These are phyloP conservation scores for Starmerella roubikii DNA, from an alignment of 805 yeast species.

Conservation along the genomic window DNA sequence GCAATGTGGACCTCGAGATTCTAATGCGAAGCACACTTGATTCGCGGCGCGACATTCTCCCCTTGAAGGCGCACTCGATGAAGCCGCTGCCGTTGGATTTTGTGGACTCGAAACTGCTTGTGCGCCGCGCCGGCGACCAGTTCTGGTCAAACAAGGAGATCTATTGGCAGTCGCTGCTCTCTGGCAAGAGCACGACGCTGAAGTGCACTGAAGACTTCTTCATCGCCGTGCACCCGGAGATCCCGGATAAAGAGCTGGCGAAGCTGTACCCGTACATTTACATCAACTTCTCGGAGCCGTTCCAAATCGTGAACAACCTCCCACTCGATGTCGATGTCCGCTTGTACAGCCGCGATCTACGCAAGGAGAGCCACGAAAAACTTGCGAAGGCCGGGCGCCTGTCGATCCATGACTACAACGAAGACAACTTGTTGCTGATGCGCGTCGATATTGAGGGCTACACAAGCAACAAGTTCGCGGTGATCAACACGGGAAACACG, in stretches of 20 bases:
- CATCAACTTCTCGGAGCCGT: conserved; percentile 66
- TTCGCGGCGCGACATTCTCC: conserved; percentile 26
- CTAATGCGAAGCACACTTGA: conserved; percentile 22
- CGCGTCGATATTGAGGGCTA: conserved; percentile 51
- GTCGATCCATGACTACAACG: conserved; percentile 66
- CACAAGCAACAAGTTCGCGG: conserved; percentile 55
- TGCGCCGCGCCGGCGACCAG: conserved; percentile 51
- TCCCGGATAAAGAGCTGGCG: conserved; percentile 51
- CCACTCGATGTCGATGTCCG: conserved; percentile 71
- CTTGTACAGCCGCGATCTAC: conserved; percentile 60
- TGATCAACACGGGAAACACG: conserved; percentile 32
- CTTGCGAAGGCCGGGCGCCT: conserved; percentile 54
- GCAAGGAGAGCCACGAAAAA: conserved; percentile 50
- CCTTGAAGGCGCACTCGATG: conserved; percentile 41
- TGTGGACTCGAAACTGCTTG: conserved; percentile 41
- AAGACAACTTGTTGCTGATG: conserved; percentile 55
- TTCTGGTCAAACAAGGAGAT: conserved; percentile 55
- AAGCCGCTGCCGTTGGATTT: conserved; percentile 62
- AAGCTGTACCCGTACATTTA: conserved; percentile 74
- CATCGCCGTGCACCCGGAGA: conserved; percentile 18
- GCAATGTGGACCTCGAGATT: conserved; percentile 41
- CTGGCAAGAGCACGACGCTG: conserved; percentile 34
- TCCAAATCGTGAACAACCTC: conserved; percentile 68
- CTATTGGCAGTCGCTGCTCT: conserved; percentile 49
- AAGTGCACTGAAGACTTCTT: conserved; percentile 35